Conservation (phyloP, 495 filamentous ascomycete species). For the Lophiostoma macrostomum region DNA sequence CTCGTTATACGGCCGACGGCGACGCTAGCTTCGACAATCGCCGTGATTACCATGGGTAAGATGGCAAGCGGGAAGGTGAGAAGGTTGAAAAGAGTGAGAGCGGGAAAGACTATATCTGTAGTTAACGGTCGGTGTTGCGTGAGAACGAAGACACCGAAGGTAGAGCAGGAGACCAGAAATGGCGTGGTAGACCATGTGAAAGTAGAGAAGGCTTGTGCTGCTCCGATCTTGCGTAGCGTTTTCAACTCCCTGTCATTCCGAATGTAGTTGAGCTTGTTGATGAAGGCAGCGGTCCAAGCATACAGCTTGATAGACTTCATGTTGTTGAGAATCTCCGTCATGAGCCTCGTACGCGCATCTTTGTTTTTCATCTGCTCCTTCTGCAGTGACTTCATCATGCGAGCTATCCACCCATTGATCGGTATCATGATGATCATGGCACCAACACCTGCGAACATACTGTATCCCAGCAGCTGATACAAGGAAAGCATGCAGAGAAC, state of each 20-base stretch:
- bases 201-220: conserved; percentile 87
- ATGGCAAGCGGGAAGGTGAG: conserved; percentile 94
- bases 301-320: conserved; percentile 99
- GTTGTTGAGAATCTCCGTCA: conserved; percentile 98
- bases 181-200: conserved; percentile 99
- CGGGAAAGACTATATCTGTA: conserved; percentile 94
- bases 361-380: conserved; percentile 99
- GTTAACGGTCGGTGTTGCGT: conserved; percentile 77
- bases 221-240: conserved; percentile 93
- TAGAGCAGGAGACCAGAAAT: conserved; percentile 96
- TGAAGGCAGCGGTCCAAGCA: conserved; percentile 94
- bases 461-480: conserved; percentile 87
- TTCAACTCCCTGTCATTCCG: conserved; percentile 93
- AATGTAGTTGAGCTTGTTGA: conserved; percentile 92
- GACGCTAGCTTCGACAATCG: conserved; percentile 92
- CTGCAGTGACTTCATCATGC: conserved; percentile 89
- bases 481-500: conserved; percentile 89
- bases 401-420: conserved; percentile 88
- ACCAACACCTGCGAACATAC: conserved; percentile 94
- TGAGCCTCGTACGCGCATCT: conserved; percentile 84
- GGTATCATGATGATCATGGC: conserved; percentile 99
- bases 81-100: conserved; percentile 86
- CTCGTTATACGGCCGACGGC: conserved; percentile 82
- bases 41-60: conserved; percentile 95
- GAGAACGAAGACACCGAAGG: conserved; percentile 90